phyloP scores from a whole-genome alignment of 2,329 filamentous ascomycete genomes.

The Exutisphaerella laricina region DNA sequence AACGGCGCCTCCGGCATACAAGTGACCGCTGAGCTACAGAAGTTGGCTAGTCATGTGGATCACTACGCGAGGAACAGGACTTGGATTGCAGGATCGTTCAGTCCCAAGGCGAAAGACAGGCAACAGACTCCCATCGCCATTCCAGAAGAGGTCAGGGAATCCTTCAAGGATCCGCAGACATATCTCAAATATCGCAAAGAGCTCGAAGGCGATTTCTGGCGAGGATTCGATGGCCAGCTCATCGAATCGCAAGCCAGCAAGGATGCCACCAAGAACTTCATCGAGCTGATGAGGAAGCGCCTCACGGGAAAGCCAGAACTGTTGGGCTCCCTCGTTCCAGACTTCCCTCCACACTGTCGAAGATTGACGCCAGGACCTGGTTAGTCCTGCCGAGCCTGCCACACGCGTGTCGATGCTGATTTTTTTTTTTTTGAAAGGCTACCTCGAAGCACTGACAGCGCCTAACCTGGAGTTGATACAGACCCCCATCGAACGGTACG shows the following conservation, averaged over 20 bases:
- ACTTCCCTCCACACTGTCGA: conserved; percentile 44
- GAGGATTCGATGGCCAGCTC: conserved; percentile 39
- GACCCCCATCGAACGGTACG: conserved; percentile 33
- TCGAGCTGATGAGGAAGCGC: conserved; percentile 37
- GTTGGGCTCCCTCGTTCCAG: conserved; percentile 37
- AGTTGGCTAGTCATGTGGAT: conserved; percentile 46
- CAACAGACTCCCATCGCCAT: conserved; percentile 54
- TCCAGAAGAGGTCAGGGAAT: conserved; percentile 48
- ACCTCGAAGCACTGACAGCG: conserved; percentile 45
- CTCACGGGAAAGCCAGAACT: conserved; percentile 35
- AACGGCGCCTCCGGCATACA: conserved; percentile 41
- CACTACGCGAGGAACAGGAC: conserved; percentile 61
- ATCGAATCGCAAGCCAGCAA: conserved; percentile 35
- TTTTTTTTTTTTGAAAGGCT: no score
- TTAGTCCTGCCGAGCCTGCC: no score
- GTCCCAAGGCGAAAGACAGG: conserved; percentile 46
- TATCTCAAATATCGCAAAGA: conserved; percentile 50
- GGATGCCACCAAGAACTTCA: conserved; percentile 34
- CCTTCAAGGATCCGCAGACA: conserved; percentile 54
- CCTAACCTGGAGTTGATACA: conserved; percentile 44
- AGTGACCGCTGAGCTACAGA: conserved; percentile 46
- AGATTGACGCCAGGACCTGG: conserved; percentile 36
- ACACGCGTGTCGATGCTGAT: no score
- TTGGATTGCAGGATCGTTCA: conserved; percentile 62
- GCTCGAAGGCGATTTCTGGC: conserved; percentile 55